Evolutionary conservation across 495 filamentous ascomycete species (phyloP).

Genomic region (Aspergillus olivimuriae): DNA sequence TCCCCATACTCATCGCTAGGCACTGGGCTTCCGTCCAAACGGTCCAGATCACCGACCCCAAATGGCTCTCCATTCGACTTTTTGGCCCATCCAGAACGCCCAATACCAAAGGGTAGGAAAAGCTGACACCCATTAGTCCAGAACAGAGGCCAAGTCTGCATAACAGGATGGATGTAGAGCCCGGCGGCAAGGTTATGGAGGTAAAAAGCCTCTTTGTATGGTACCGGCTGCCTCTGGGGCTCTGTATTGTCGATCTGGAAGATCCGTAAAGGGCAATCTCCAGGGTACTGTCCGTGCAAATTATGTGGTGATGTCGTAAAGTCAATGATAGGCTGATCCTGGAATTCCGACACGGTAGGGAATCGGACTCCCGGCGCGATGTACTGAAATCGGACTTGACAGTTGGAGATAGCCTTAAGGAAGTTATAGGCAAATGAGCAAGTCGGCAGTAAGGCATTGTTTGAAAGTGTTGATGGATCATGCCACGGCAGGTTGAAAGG

Average conservation of each 20-base stretch:
- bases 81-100: constrained; percentile 4
- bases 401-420: neutral
- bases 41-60: neutral
- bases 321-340: constrained; percentile 1
- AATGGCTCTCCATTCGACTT: constrained; percentile 6
- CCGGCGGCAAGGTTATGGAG: constrained; percentile 5
- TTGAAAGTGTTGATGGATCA: constrained; percentile 2
- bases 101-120: constrained; percentile 7
- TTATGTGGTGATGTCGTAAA: constrained; percentile 6
- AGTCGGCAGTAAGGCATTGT: neutral
- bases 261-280: constrained; percentile 5
- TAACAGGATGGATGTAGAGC: constrained; percentile 6
- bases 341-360: constrained; percentile 6
- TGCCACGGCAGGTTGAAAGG: constrained; percentile 6
- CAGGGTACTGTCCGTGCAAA: constrained; percentile 3
- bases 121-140: constrained; percentile 10
- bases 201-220: neutral
- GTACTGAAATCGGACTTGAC: constrained; percentile 8
- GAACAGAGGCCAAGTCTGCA: constrained; percentile 5
- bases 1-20: constrained; percentile 3
- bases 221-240: constrained; percentile 1
- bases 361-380: constrained; percentile 10
- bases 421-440: neutral
- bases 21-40: constrained; percentile 2
- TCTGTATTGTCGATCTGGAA: constrained; percentile 6